Evolutionary conservation across 345 rosid genomes (phyloP).

Genomic region (Brassica incana): DNA sequence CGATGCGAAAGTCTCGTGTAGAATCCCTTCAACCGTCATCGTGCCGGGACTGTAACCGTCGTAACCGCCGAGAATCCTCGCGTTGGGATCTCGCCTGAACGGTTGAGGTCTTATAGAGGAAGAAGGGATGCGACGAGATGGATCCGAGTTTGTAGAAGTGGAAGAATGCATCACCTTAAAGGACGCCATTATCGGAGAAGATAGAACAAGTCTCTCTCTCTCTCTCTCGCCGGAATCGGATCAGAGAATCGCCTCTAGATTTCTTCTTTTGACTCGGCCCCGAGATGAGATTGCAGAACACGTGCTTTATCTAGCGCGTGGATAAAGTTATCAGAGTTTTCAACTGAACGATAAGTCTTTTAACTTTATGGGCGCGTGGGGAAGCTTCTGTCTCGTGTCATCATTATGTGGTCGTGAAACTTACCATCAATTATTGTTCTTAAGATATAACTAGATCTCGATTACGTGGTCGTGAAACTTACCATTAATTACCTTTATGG

Average conservation of each 20-base stretch:
- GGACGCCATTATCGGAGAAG: constrained; percentile 53
- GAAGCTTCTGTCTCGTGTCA: constrained; percentile 18
- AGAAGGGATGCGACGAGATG: constrained; percentile 45
- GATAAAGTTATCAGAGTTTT: neutral
- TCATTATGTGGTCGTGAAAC: neutral
- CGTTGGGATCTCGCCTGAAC: constrained; percentile 21
- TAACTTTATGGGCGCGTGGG: constrained; percentile 17
- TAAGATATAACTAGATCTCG: neutral
- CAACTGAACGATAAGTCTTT: neutral
- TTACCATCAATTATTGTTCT: neutral
- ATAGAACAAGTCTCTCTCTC: neutral
- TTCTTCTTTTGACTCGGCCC: constrained; percentile 23
- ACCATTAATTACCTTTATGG: too few relatives aligned
- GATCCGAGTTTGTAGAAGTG: constrained; percentile 63
- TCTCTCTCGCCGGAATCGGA: constrained; percentile 37
- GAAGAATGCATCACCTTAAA: constrained; percentile 68
- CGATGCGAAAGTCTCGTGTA: constrained; percentile 31
- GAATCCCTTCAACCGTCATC: constrained; percentile 23
- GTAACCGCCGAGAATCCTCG: constrained; percentile 26
- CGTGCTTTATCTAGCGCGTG: constrained; percentile 5
- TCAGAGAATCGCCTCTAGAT: constrained; percentile 12
- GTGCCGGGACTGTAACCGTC: constrained; percentile 5
- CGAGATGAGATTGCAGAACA: neutral
- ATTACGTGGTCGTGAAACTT: too few relatives aligned
- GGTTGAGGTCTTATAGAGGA: constrained; percentile 36